Evolutionary conservation across 2,329 filamentous ascomycete species (phyloP), one percentile per base, ranked within the genome.

Genomic region (Fusarium duplospermum): DNA sequence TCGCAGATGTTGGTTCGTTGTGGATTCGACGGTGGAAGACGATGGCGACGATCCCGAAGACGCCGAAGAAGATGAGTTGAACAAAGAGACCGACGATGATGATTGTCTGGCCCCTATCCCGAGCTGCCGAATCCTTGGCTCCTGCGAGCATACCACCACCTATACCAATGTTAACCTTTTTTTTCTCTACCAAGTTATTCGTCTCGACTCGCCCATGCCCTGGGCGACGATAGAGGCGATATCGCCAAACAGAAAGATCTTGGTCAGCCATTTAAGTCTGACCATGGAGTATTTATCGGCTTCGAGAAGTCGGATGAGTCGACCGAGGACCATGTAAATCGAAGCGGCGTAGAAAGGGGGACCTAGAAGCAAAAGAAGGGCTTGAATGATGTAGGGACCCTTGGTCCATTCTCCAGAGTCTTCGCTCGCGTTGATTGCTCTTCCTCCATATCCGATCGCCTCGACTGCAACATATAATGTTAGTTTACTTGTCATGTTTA

Each of bases 41-140:
- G 2, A 83, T 69, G 0, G 86, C 82, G 0, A 85, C 81, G 0
- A 85, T 58, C 14, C 89, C 79, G 71, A 91, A 91, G 54, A 89
- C 78, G 2, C 82, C 81, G 57, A 91, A 89, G 62, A 87, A 84
- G 14, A 88, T 38, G 5, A 91, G 82, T 71, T 91, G 89, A 2
- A 90, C 75, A 3, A 86, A 78, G 1, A 91, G 79, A 6, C 89
- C 89, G 1, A 71, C 84, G 6, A 90, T 79, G 8, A 90, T 85
- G 31, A 90, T 78, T 6, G 84, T 81, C 52, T 86, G 79, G 24
- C 85, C 86, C 0, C 74, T 71, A 2, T 73, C 54, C 10, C 65
- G 59, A 18, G 50, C 18, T 24, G 45, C 6, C 24, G 84, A 76
- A 64, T 70, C 27, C 14, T 69, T 69, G 8, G 72, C 72, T 3